A percentile compares a stretch with the other conserved stretches of the same genome.
Evolutionary conservation across 2,329 filamentous ascomycete genomes (phyloP).

Genomic region (Fusarium camptoceras): DNA sequence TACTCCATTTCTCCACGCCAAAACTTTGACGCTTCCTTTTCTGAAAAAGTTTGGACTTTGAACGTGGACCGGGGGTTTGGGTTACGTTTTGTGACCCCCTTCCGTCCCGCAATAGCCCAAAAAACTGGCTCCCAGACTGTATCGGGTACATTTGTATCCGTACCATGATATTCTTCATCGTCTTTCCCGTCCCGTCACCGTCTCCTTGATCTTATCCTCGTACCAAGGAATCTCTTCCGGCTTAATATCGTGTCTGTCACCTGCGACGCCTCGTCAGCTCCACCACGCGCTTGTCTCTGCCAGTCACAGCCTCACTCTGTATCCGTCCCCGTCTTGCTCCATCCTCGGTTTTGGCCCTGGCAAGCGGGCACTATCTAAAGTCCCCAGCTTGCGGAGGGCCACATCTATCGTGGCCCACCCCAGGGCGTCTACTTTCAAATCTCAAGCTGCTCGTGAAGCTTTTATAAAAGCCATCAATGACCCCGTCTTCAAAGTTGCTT

Average conservation of each 20-base stretch:
- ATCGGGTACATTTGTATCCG: slow-evolving; percentile 27
- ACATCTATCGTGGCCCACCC: slow-evolving; percentile 43
- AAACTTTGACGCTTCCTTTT: slow-evolving; percentile 39
- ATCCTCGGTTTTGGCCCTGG: slow-evolving; percentile 47
- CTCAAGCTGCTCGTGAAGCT: slow-evolving; percentile 46
- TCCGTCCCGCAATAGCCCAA: slow-evolving; percentile 41
- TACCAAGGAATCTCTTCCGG: slow-evolving; percentile 50
- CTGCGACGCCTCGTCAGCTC: slow-evolving; percentile 45
- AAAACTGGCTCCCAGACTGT: slow-evolving; percentile 37
- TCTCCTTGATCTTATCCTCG: slow-evolving; percentile 6
- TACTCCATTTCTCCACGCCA: slow-evolving; percentile 27
- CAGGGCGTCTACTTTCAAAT: slow-evolving; percentile 41
- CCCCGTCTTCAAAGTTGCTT: slow-evolving; percentile 54
- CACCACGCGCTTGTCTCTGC: slow-evolving; percentile 48
- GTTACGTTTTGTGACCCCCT: slow-evolving; percentile 42
- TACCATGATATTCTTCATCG: neutral
- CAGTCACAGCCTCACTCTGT: slow-evolving; percentile 37
- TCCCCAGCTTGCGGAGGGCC: slow-evolving; percentile 42
- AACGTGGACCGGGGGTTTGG: slow-evolving; percentile 23
- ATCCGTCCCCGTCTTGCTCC: slow-evolving; percentile 38
- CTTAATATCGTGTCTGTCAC: slow-evolving; percentile 52
- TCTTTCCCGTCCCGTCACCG: slow-evolving; percentile 35
- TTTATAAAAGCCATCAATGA: slow-evolving; percentile 57
- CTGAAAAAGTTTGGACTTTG: slow-evolving; percentile 31
- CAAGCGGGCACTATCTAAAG: slow-evolving; percentile 46